Conservation (phyloP, 768 basidiomycete genomes). For the Leccinum rimulosum region DNA sequence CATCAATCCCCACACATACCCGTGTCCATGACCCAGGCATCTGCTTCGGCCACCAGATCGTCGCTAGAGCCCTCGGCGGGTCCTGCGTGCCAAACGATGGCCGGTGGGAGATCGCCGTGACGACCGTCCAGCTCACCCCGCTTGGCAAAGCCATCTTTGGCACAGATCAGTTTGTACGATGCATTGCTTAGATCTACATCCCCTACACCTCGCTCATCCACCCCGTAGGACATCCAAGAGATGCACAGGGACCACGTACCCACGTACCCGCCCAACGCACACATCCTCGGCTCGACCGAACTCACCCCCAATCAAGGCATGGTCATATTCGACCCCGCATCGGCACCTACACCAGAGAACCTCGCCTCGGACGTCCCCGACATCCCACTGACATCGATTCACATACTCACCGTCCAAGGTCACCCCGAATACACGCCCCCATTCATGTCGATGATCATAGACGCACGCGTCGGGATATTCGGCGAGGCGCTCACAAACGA, state of each 20-base stretch:
- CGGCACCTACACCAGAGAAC: neutral
- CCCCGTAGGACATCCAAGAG: conserved; percentile 66
- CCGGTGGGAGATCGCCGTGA: conserved; percentile 83
- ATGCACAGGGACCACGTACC: conserved; percentile 17
- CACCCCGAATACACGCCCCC: too few relatives aligned
- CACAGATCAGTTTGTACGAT: conserved; percentile 38
- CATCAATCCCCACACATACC: too few relatives aligned
- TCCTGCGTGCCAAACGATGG: conserved; percentile 61
- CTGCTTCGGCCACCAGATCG: too few relatives aligned
- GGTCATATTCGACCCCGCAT: too few relatives aligned
- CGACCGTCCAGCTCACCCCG: conserved; percentile 62
- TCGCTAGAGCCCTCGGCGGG: conserved; percentile 41
- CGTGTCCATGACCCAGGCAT: too few relatives aligned
- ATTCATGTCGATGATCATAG: too few relatives aligned
- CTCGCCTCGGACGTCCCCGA: conserved; percentile 12
- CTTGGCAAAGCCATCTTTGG: conserved; percentile 70
- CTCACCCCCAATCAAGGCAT: too few relatives aligned
- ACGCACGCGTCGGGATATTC: too few relatives aligned
- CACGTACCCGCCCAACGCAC: too few relatives aligned
- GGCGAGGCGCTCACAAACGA: too few relatives aligned
- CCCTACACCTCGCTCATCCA: neutral
- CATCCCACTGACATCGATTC: conserved; percentile 18
- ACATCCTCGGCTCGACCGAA: too few relatives aligned
- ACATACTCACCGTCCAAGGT: too few relatives aligned
- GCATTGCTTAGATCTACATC: neutral